Evolutionary conservation across 768 basidiomycete species (phyloP), one percentile per base, ranked within the genome.

Genomic region (Strobilomyces confusus): DNA sequence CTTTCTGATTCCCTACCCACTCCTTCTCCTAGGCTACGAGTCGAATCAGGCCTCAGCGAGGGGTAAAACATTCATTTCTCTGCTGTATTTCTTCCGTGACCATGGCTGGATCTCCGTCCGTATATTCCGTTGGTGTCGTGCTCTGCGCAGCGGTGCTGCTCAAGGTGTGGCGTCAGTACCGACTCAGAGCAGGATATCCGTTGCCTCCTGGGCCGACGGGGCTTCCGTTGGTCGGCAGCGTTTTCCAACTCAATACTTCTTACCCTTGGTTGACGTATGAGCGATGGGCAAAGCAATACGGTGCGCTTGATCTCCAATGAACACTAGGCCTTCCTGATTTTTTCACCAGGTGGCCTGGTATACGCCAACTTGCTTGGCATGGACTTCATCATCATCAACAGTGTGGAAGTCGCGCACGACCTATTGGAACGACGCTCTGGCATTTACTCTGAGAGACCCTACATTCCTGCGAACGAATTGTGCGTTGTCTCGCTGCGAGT

Each of bases 191-290:
- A 13, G 62, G 64, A 4, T 50, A 62, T 44, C 64, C 74, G 9
- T 71, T 80, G 15, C 77, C 77, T 32, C 79, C 77, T 17, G 83
- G 82, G 14, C 83, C 83, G 0, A 74, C 67, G 48, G 77, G 77
- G 40, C 67, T 83, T 36, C 71, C 69, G 2, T 48, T 72, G 23
- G 30, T 69, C 4, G 71, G 69, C 2, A 65, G 52, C 38, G 14
- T 52, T 8, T 45, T 64, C 15, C 56, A 63, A 26, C 11, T 73
- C 41, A 43, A 69, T 26, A 3, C 49, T 5, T 17, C 38, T 6
- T 43, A 58, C 1, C 69, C 71, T 11, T 73, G 72, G 72, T 36
- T 68, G 37, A 61, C 71, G 9, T 73, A 71, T 25, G 58, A 68
- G 32, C 44, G 64, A 32, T 73, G 71, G 72, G 68, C 67, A 37